Evolutionary conservation across 2,329 filamentous ascomycete genomes (phyloP).

Genomic region (Achaetomium macrosporum): DNA sequence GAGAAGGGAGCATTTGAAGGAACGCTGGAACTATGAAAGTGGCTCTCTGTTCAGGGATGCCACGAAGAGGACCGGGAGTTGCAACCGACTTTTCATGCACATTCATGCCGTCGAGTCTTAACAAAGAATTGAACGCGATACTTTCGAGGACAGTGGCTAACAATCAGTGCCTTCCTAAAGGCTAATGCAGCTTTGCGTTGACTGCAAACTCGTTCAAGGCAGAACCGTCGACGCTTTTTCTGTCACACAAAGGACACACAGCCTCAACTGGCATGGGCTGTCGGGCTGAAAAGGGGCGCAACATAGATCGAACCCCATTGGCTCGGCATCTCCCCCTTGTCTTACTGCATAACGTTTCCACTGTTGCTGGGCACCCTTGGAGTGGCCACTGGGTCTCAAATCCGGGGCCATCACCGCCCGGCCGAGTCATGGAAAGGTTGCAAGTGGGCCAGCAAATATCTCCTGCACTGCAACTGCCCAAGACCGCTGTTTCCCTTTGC

Average conservation of each 20-base stretch:
- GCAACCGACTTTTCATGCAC: not conserved
- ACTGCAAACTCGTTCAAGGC: not conserved
- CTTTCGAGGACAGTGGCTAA: no score
- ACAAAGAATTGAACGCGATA: not conserved
- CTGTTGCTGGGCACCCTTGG: conserved; percentile 5
- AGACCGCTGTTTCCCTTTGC: conserved; percentile 9
- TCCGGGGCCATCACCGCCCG: conserved; percentile 1
- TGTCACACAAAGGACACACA: conserved; percentile 1
- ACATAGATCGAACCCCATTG: not conserved
- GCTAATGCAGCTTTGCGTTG: no score
- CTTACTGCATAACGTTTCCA: not conserved
- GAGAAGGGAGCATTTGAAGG: not conserved
- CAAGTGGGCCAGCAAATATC: conserved; percentile 13
- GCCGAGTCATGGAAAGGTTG: conserved; percentile 8
- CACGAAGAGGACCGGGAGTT: not conserved
- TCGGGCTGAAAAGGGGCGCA: conserved; percentile 1
- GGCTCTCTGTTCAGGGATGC: not conserved
- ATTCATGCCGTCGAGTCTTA: not conserved
- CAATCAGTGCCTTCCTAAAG: no score
- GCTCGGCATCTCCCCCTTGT: not conserved
- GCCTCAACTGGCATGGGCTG: not conserved
- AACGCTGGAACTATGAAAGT: not conserved
- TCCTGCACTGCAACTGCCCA: not conserved
- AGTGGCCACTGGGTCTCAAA: not conserved
- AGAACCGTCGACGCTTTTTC: not conserved